Base-by-base conservation (phyloP, 768 basidiomycete genomes). In the Lactarius hatsudake region DNA sequence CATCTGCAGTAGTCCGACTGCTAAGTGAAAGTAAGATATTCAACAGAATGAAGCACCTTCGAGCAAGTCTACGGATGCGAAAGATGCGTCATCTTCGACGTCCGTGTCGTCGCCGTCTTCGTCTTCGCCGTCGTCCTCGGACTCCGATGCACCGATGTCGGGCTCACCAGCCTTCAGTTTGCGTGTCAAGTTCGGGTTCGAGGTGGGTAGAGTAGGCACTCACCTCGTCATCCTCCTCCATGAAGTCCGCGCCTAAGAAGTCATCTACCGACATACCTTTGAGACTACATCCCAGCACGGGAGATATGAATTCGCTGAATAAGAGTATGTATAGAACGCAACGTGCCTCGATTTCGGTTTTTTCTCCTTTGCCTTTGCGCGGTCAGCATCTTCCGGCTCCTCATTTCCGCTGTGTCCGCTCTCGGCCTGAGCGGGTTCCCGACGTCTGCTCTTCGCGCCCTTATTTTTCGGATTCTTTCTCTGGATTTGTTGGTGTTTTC, bases 51-150 rank as follows among this genome's bases (percentile, higher is more conserved):
- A 12, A 75, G 45, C 62, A 85, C 87, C 87, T 65, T 93, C 93
- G 9, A 93, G 77, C 59, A 90, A 90, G 61, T 95, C 93, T 8
- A 93, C 82, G 3, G 88, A 89, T 5, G 86, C 88, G 75, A 93
- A 91, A 0, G 89, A 90, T 59, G 79, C 83, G 67, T 85, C 83
- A 72, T 90, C 86, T 40, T 84, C 82, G 73, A 89, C 86, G 51
- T 84, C 83, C 8, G 77, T 78, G 17, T 77, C 80, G 10, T 70
- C 51, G 51, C 36, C 36, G 10, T 59, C 77, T 10, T 76, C 77
- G 10, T 59, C 77, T 10, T 76, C 80, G 17, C 75, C 76, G 6
- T 79, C 79, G 38, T 76, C 75, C 40, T 74, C 76, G 42, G 72
- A 77, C n/a, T 73, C 79, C 18, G 74, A 80, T 8, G 80, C 82